Conservation (phyloP, 805 yeast genomes). For the Candida maltosa region DNA sequence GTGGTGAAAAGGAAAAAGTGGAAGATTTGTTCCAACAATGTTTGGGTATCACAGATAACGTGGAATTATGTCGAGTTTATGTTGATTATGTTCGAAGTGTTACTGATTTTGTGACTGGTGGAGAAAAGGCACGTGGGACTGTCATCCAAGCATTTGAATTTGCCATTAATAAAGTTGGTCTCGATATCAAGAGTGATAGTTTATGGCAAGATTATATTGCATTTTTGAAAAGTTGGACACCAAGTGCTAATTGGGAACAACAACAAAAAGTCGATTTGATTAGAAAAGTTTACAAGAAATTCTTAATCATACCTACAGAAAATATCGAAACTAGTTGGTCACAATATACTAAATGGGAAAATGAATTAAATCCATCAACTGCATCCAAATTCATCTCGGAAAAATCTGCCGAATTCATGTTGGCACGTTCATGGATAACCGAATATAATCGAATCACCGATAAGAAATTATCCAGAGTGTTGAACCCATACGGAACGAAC, state of each 20-base stretch:
- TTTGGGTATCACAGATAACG: constrained; percentile 58
- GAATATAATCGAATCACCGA: constrained; percentile 66
- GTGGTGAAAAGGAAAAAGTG: constrained; percentile 64
- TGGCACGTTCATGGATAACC: constrained; percentile 70
- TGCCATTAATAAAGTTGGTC: constrained; percentile 74
- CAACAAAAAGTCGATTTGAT: constrained; percentile 76
- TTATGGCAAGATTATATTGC: constrained; percentile 84
- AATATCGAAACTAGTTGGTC: constrained; percentile 79
- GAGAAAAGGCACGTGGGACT: constrained; percentile 71
- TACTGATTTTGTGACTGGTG: constrained; percentile 72
- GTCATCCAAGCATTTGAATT: constrained; percentile 82
- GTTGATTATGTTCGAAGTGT: constrained; percentile 72
- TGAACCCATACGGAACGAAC: constrained; percentile 22
- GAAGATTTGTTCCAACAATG: constrained; percentile 66
- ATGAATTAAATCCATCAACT: constrained; percentile 64
- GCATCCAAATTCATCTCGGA: constrained; percentile 86
- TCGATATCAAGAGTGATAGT: constrained; percentile 66
- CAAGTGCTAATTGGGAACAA: constrained; percentile 78
- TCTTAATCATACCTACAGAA: constrained; percentile 71
- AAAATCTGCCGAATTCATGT: constrained; percentile 80
- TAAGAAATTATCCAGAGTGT: constrained; percentile 42
- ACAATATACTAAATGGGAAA: constrained; percentile 80
- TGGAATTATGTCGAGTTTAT: constrained; percentile 74
- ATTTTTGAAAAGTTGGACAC: constrained; percentile 75
- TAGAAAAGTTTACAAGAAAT: constrained; percentile 67